Conservation (phyloP, 441 rosid genomes). For the Metrosideros polymorpha region DNA sequence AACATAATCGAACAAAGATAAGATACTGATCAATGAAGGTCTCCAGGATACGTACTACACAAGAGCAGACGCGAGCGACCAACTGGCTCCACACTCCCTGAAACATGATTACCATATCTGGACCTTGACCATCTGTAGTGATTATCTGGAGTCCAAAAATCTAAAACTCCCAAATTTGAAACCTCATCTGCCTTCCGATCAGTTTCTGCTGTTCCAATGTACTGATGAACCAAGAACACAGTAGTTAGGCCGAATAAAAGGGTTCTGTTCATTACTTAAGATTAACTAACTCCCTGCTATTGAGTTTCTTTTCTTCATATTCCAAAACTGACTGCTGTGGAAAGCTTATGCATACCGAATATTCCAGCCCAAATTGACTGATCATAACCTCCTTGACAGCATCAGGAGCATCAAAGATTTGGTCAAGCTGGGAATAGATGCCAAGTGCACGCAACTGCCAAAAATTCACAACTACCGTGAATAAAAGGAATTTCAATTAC, state of each 20-base stretch:
- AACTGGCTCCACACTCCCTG: constrained; percentile 76
- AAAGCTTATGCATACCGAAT: constrained; percentile 37
- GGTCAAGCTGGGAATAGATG: constrained; percentile 77
- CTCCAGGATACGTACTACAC: constrained; percentile 34
- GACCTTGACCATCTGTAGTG: constrained; percentile 85
- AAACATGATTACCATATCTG: constrained; percentile 74
- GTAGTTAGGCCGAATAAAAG: not conserved
- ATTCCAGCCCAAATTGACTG: constrained; percentile 65
- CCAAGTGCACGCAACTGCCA: constrained; percentile 68
- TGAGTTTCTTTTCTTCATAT: not conserved
- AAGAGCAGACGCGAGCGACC: constrained; percentile 59
- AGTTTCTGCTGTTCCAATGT: constrained; percentile 77
- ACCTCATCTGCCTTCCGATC: constrained; percentile 84
- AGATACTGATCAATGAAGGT: not conserved
- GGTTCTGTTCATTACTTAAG: not conserved
- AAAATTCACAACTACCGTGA: not conserved
- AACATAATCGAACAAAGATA: not conserved
- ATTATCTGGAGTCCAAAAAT: constrained; percentile 97
- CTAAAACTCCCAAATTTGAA: constrained; percentile 49
- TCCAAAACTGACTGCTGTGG: not conserved
- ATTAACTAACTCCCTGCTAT: not conserved
- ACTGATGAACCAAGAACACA: constrained; percentile 22
- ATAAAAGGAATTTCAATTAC: not conserved
- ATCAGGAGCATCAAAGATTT: constrained; percentile 85
- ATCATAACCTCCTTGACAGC: constrained; percentile 82